phyloP scores from a whole-genome alignment of 768 basidiomycete genomes.

The Pisolithus orientalis region DNA sequence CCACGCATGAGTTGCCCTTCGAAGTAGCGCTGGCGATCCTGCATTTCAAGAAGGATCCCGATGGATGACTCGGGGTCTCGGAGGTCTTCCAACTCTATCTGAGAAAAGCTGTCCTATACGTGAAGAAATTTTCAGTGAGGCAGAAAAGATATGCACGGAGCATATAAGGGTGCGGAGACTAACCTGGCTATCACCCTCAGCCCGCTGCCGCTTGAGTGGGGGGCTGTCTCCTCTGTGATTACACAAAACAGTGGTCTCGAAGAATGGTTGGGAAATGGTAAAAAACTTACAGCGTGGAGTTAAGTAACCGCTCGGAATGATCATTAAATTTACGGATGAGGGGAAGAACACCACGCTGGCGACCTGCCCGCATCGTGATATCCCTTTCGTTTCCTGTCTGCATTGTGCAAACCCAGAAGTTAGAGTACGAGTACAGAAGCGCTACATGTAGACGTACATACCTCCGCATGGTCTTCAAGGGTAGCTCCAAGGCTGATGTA shows the following conservation, averaged over 20 bases:
- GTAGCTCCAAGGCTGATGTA: constrained; percentile 87
- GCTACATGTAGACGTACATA: constrained; percentile 24
- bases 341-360: constrained; percentile 80
- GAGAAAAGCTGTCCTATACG: constrained; percentile 28
- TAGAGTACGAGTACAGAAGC: not conserved
- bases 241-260: not conserved
- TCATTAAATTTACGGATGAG: constrained; percentile 97
- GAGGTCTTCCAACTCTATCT: constrained; percentile 85
- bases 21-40: constrained; percentile 77
- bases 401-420: not conserved
- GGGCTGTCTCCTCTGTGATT: constrained; percentile 46
- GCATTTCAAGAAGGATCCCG: constrained; percentile 82
- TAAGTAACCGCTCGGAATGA: constrained; percentile 85
- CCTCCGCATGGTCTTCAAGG: constrained; percentile 85
- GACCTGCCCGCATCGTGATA: constrained; percentile 92
- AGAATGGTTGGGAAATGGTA: constrained; percentile 4
- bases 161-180: constrained; percentile 2
- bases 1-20: constrained; percentile 50
- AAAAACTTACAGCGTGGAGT: constrained; percentile 61
- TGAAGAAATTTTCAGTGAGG: not conserved
- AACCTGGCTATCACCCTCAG: constrained; percentile 43
- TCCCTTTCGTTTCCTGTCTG: constrained; percentile 89
- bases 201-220: constrained; percentile 55
- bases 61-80: constrained; percentile 57
- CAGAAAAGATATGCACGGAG: not conserved